A percentile compares a stretch with the other conserved stretches of the same genome.
Evolutionary conservation across 495 filamentous ascomycete species (phyloP).

Genomic region (Polyplosphaeria fusca): DNA sequence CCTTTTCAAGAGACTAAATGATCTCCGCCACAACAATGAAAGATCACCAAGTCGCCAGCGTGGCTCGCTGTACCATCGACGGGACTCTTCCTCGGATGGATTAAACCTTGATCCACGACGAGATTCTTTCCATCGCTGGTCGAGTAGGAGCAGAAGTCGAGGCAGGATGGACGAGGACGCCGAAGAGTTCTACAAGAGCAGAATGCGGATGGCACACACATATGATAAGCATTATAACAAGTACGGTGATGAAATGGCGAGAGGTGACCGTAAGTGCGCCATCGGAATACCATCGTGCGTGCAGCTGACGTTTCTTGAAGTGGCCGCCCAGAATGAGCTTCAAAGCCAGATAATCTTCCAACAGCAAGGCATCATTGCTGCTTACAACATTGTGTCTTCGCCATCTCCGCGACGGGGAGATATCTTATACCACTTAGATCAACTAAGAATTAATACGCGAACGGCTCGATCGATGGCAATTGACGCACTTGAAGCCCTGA

Average conservation of each 20-base stretch:
- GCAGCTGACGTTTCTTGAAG: constrained; percentile 3
- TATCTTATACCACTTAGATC: too few relatives aligned
- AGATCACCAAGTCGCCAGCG: not conserved
- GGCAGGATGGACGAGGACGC: constrained; percentile 11
- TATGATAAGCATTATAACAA: constrained; percentile 19
- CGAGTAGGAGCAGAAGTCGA: constrained; percentile 4
- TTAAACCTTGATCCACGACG: not conserved
- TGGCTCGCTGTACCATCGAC: not conserved
- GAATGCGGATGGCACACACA: constrained; percentile 2
- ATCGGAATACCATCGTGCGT: not conserved
- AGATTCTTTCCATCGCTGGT: not conserved
- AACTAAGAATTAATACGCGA: too few relatives aligned
- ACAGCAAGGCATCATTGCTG: constrained; percentile 22
- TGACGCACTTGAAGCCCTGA: too few relatives aligned
- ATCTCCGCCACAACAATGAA: not conserved
- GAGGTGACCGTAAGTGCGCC: constrained; percentile 25
- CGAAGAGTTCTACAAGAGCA: constrained; percentile 10
- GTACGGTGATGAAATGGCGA: constrained; percentile 20
- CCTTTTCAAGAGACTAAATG: not conserved
- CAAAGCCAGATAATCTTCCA: constrained; percentile 24
- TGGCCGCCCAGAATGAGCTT: constrained; percentile 27
- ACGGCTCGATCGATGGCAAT: too few relatives aligned
- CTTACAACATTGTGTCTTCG: constrained; percentile 25
- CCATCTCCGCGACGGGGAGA: too few relatives aligned
- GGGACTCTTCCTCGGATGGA: not conserved